These are phyloP conservation scores for Candida sp. DNA, from an alignment of 1,139 yeast genomes.

Conservation along the genomic window DNA sequence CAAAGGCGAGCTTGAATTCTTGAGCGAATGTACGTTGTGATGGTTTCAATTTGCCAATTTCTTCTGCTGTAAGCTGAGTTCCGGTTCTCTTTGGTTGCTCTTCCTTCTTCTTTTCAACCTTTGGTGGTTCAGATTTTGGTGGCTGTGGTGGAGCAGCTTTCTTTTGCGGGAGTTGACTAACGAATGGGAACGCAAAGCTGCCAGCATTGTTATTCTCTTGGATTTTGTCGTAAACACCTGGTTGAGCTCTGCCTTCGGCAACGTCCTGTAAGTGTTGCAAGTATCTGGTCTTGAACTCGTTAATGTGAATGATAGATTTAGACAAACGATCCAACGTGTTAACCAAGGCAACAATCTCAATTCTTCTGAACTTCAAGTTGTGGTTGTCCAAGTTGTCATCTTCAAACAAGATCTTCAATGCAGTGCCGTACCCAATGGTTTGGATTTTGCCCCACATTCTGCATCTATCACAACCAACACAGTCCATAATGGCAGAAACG, in stretches of 20 bases:
- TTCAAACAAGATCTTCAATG: constrained; percentile 88
- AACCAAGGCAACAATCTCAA: constrained; percentile 87
- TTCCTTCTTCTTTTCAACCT: constrained; percentile 3
- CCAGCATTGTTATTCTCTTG: constrained; percentile 20
- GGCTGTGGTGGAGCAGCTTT: constrained; percentile 8
- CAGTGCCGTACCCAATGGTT: constrained; percentile 97
- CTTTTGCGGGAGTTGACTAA: constrained; percentile 16
- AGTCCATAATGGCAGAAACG: constrained; percentile 94
- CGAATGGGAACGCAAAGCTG: constrained; percentile 49
- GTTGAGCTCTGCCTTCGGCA: constrained; percentile 40
- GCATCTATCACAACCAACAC: constrained; percentile 98
- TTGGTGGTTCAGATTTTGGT: constrained; percentile 9
- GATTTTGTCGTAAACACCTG: constrained; percentile 44
- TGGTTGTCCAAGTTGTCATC: constrained; percentile 52
- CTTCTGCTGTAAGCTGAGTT: constrained; percentile 8
- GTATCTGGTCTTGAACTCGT: constrained; percentile 67
- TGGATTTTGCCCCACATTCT: constrained; percentile 98
- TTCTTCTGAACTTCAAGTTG: constrained; percentile 61
- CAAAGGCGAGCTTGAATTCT: constrained; percentile 57
- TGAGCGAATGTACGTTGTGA: constrained; percentile 30
- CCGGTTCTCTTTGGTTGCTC: constrained; percentile 3
- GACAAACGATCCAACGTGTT: constrained; percentile 94
- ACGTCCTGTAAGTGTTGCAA: constrained; percentile 46
- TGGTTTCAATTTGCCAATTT: constrained; percentile 11
- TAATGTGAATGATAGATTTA: constrained; percentile 78